Evolutionary conservation across 805 yeast species (phyloP), one percentile per base, ranked within the genome.

Genomic region (Ogataea paraovalis): DNA sequence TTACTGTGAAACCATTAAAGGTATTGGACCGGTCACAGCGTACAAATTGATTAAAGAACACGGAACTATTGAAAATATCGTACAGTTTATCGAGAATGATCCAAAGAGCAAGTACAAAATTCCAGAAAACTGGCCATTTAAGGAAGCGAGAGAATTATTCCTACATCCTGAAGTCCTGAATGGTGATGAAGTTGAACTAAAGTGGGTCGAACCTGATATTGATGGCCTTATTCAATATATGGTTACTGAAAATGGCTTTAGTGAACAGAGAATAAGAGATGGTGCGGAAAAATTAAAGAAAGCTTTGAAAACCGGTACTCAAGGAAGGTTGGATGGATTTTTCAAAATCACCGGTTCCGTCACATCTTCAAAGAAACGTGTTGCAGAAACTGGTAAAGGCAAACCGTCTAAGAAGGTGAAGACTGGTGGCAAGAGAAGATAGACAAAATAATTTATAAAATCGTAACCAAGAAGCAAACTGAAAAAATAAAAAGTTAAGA

Each of bases 21-120:
- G 99, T 21, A 84, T 94, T 51, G 99, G 99, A 8, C 98, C 98
- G 0, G 94, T 87, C 2, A 92, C 97, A 1, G 99, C 97, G 0
- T 73, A 78, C 53, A 92, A 94, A 61, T 74, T 94, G 51, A 88
- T 94, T 52, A 85, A 83, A 61, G 96, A 92, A 60, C 90, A 88
- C 64, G 83, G 85, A 1, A 74, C 85, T 0, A 73, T 94, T 42
- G 98, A 92, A 51, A 83, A 83, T 34, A 82, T 94, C 38, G 78
- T 92, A 37, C 82, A 80, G 56, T 72, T 68, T 49, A 78, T 90
- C 32, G 75, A 80, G 43, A 74, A 73, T 20, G 76, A 76, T 51
- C 76, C 79, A 2, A 76, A 75, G 48, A 69, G 79, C 4, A 92
- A 90, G 62, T 84, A 83, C 66, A 85, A 83, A 59, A 77, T 94